Base-by-base conservation (phyloP, 2,329 filamentous ascomycete species). In the Scedosporium dehoogii region DNA sequence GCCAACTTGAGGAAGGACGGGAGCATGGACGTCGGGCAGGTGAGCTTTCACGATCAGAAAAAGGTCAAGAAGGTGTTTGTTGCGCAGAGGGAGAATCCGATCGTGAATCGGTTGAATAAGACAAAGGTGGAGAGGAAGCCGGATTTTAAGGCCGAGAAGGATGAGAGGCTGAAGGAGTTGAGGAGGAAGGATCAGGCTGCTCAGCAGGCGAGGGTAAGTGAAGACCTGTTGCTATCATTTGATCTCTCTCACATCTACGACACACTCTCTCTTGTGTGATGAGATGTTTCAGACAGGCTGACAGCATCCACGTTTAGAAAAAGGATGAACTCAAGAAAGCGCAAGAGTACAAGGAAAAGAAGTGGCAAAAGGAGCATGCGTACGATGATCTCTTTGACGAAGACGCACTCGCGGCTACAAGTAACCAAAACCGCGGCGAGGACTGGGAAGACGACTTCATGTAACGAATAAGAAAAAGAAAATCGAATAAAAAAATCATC, bases 71-170 rank as follows among this genome's bases (percentile, higher is more conserved):
- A 88, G 68, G 79, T 96, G 63, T 85, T 96, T 63, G 89, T 99
- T 16, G 74, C 85, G 10, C 82, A 87, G 71, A 85, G 93, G 60
- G 90, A 96, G 73, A 99, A 99, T 74, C 78, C 87, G 59, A 91
- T 97, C 70, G 85, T 99, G 78, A 99, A 99, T 78, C 86, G 94
- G n/a, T 84, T 99, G 67, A 97, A 97, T 79, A 99, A 97, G 82
- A 99, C 94, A 42, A 91, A 89, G 68, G 85, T 90, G 41, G 93
- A 97, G 77, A 90, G 87, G 73, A 91, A 87, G 72, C 92, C 93
- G 0, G 91, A 97, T 71, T 78, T 99, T 12, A 80, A 82, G 63
- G 85, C 88, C 71, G 92, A 97, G 77, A 90, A 88, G 72, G 92
- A 96, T 62, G 89, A 91, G 59, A 83, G 85, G 51, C 75, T 88